Conservation (phyloP, 169 alveolate species). For the Perkinsus marinus region DNA sequence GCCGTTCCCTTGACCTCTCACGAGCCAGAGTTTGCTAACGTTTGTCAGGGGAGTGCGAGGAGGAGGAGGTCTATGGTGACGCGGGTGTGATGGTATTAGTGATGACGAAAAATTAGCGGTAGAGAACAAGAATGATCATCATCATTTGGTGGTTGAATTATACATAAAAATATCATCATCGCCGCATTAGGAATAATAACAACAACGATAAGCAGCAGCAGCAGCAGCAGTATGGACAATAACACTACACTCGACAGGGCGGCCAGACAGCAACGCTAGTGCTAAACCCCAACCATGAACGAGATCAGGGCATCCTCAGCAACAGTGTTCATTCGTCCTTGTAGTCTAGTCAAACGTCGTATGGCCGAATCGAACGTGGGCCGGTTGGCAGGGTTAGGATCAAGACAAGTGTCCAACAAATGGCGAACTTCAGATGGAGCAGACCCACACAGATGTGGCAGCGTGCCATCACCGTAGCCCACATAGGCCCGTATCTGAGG, state of each 20-base stretch:
- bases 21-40: too few species aligned
- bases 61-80: too few species aligned
- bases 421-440: background rate
- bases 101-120: too few species aligned
- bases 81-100: too few species aligned
- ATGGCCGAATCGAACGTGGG: background rate
- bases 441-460: background rate
- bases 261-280: background rate
- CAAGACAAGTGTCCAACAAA: background rate
- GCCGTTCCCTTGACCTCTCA: too few species aligned
- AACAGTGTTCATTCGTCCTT: constrained; percentile 14
- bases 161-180: too few species aligned
- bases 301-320: constrained; percentile 31
- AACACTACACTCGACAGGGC: background rate
- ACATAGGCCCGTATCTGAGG: background rate
- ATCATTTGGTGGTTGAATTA: too few species aligned
- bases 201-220: too few species aligned
- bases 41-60: too few species aligned
- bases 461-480: background rate
- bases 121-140: too few species aligned
- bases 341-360: background rate
- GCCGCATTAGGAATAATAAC: too few species aligned
- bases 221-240: too few species aligned
- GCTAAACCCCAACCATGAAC: constrained; percentile 25
- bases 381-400: background rate